Evolutionary conservation across 352 stramenopile species (phyloP).

Genomic region (Pythium folliculosum): DNA sequence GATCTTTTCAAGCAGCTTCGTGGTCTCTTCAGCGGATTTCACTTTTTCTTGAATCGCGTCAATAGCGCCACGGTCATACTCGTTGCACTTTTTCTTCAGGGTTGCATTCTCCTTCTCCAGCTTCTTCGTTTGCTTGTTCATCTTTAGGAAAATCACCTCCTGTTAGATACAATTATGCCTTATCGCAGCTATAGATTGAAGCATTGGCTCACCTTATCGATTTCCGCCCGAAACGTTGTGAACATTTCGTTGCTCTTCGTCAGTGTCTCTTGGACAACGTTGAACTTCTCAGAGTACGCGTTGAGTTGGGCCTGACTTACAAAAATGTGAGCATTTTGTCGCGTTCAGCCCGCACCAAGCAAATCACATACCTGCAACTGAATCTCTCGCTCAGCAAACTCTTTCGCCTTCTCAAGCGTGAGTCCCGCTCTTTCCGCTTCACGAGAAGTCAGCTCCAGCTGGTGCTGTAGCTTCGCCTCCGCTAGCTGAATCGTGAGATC

Average conservation of each 20-base stretch:
- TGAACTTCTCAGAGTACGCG: conserved; percentile 86
- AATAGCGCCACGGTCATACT: conserved; percentile 79
- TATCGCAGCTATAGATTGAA: not conserved
- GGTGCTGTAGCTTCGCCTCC: conserved; percentile 80
- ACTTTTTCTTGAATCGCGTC: conserved; percentile 78
- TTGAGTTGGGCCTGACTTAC: conserved; percentile 56
- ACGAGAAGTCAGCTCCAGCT: conserved; percentile 69
- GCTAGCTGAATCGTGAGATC: conserved; percentile 78
- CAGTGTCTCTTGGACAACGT: conserved; percentile 82
- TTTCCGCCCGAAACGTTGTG: conserved; percentile 78
- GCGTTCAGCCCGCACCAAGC: not conserved
- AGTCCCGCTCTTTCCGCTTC: conserved; percentile 71
- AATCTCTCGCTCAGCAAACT: conserved; percentile 76
- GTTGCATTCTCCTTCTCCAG: conserved; percentile 84
- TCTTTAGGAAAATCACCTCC: no score
- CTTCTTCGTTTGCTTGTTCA: conserved; percentile 86
- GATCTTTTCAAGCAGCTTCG: conserved; percentile 81
- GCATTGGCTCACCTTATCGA: conserved; percentile 80
- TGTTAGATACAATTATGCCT: not conserved
- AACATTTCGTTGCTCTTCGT: conserved; percentile 89
- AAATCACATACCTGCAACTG: conserved; percentile 56
- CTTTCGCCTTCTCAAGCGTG: conserved; percentile 82
- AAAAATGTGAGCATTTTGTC: not conserved
- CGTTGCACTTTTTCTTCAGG: conserved; percentile 80
- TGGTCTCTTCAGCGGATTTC: conserved; percentile 50